Evolutionary conservation across 164 flowering plant species (phyloP).

Genomic region (Pachysandra terminalis): DNA sequence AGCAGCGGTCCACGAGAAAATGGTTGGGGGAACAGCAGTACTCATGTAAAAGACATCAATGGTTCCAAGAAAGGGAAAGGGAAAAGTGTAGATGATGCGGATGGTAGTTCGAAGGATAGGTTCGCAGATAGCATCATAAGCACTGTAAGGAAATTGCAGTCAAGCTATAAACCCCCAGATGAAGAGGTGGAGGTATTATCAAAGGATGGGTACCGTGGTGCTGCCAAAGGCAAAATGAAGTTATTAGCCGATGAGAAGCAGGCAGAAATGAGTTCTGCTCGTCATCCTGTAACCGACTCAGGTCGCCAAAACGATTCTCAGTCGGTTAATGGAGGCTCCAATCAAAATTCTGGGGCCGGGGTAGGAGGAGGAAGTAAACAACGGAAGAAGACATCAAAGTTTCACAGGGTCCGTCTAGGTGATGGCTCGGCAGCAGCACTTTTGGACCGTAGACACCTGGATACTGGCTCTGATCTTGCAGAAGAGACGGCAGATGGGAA

Average conservation of each 20-base stretch:
- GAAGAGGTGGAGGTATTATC: slow-evolving; percentile 61
- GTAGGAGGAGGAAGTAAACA: slow-evolving; percentile 48
- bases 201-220: slow-evolving; percentile 67
- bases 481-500: slow-evolving; percentile 19
- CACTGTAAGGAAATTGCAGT: slow-evolving; percentile 58
- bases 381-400: slow-evolving; percentile 69
- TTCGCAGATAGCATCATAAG: slow-evolving; percentile 53
- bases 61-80: slow-evolving; percentile 53
- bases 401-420: slow-evolving; percentile 68
- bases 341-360: slow-evolving; percentile 18
- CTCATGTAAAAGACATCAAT: slow-evolving; percentile 17
- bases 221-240: slow-evolving; percentile 47
- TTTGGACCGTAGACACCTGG: slow-evolving; percentile 19
- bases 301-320: slow-evolving; percentile 10
- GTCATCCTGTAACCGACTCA: background rate
- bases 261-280: slow-evolving; percentile 18
- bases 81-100: slow-evolving; percentile 25
- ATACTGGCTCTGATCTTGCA: slow-evolving; percentile 33
- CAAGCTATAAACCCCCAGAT: slow-evolving; percentile 44
- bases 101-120: slow-evolving; percentile 25
- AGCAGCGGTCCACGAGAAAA: slow-evolving; percentile 21
- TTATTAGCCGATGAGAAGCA: slow-evolving; percentile 23
- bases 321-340: slow-evolving; percentile 28
- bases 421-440: slow-evolving; percentile 59
- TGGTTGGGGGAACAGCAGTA: slow-evolving; percentile 16